Conservation (phyloP, 768 basidiomycete species). For the Trametes cinnabarina region DNA sequence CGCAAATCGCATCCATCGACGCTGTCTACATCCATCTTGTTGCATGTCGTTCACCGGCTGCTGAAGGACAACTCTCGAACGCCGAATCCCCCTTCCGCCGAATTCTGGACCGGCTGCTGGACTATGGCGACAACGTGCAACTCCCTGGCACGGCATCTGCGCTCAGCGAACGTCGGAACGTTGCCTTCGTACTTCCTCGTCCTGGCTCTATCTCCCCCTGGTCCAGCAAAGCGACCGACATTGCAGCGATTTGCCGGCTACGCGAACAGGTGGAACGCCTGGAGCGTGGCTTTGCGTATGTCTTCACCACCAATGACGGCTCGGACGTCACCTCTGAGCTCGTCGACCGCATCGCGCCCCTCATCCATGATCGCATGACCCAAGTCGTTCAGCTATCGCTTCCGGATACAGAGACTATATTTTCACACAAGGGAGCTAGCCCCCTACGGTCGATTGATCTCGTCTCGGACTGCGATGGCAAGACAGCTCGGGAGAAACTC, state of each 20-base stretch:
- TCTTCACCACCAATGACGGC: constrained; percentile 49
- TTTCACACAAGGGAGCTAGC: constrained; percentile 58
- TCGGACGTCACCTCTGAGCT: constrained; percentile 43
- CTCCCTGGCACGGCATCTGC: constrained; percentile 42
- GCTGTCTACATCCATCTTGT: constrained; percentile 87
- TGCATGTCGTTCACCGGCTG: constrained; percentile 48
- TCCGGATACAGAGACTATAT: constrained; percentile 59
- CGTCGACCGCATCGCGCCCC: constrained; percentile 56
- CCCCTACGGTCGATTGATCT: constrained; percentile 75
- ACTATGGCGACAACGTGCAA: constrained; percentile 78
- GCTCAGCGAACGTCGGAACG: constrained; percentile 37
- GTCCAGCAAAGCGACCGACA: constrained; percentile 99
- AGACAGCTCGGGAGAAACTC: constrained; percentile 60
- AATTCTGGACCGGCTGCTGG: constrained; percentile 68
- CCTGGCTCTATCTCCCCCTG: constrained; percentile 95
- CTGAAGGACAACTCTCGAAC: constrained; percentile 48
- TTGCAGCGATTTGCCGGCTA: constrained; percentile 83
- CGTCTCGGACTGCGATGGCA: constrained; percentile 30
- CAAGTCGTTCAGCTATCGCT: constrained; percentile 62
- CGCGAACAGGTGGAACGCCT: constrained; percentile 69
- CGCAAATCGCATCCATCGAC: constrained; percentile 67
- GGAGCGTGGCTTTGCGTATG: constrained; percentile 79
- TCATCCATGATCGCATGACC: constrained; percentile 97
- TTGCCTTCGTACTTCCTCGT: constrained; percentile 76
- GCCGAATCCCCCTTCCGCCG: constrained; percentile 43